These are phyloP conservation scores for Heritiera fomes DNA, from an alignment of 345 rosid species.

Conservation along the genomic window DNA sequence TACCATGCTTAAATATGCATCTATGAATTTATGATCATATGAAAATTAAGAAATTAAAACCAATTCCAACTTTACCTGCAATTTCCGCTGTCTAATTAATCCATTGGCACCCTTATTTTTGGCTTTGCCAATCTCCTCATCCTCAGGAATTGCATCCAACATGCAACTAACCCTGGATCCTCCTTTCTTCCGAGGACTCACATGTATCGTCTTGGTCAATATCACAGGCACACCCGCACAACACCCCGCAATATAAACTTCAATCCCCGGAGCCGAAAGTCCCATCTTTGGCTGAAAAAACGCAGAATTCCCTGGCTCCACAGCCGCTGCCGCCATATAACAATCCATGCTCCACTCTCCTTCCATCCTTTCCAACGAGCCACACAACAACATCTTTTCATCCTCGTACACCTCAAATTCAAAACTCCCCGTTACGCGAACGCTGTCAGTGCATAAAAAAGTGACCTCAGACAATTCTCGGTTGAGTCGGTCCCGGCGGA, in stretches of 20 bases:
- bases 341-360: conserved; percentile 75
- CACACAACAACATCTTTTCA: conserved; percentile 63
- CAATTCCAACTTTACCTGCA: conserved; percentile 43
- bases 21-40: not conserved
- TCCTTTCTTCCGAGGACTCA: conserved; percentile 69
- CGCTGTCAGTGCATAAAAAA: conserved; percentile 78
- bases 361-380: conserved; percentile 77
- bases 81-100: conserved; percentile 42
- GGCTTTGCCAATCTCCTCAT: conserved; percentile 68
- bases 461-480: conserved; percentile 81
- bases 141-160: conserved; percentile 88
- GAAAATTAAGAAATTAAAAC: not conserved
- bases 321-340: conserved; percentile 52
- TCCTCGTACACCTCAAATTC: conserved; percentile 77
- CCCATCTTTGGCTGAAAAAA: conserved; percentile 66
- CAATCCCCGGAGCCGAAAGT: conserved; percentile 65
- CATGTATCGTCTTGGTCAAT: conserved; percentile 72
- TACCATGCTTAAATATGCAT: conserved; percentile 7
- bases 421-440: conserved; percentile 70
- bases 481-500: conserved; percentile 75
- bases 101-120: conserved; percentile 32
- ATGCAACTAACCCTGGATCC: conserved; percentile 49
- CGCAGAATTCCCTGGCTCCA: conserved; percentile 34
- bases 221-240: conserved; percentile 87
- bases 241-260: conserved; percentile 84